phyloP scores from a whole-genome alignment of 2,329 filamentous ascomycete genomes.

The Neopestalotiopsis rosae region DNA sequence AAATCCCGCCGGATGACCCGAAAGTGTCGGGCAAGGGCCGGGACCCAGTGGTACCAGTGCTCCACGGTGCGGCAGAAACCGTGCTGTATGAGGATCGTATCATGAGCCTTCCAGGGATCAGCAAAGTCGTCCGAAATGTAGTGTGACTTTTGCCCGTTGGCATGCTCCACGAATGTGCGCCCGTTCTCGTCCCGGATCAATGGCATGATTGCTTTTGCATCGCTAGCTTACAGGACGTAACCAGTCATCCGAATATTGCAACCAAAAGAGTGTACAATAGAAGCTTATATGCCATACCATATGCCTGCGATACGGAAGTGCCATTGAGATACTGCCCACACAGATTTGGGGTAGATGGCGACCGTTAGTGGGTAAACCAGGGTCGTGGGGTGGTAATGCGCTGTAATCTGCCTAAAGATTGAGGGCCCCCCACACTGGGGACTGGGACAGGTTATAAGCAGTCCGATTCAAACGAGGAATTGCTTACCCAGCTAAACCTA shows the following conservation, averaged over 20 bases:
- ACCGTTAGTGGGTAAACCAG: neutral
- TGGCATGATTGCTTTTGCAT: neutral
- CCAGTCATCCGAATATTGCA: neutral
- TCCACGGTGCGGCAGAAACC: constrained; percentile 3
- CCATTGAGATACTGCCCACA: neutral
- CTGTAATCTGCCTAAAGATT: neutral
- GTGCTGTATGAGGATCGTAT: constrained; percentile 7
- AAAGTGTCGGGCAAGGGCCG: neutral
- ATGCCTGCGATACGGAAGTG: neutral
- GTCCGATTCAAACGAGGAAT: neutral
- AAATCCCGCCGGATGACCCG: constrained; percentile 9
- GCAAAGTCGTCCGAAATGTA: constrained; percentile 3
- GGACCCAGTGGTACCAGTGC: constrained; percentile 12
- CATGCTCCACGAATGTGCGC: neutral
- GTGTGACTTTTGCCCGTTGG: constrained; percentile 3
- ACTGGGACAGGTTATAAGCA: neutral
- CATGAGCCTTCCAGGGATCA: constrained; percentile 4
- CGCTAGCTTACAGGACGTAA: neutral
- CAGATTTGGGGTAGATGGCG: neutral
- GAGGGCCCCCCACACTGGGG: neutral
- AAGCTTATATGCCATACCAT: neutral
- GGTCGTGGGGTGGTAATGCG: neutral
- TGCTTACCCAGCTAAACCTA: neutral
- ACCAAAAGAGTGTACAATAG: neutral
- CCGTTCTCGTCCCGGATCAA: neutral